Percentiles rank a stretch among this genome's conserved stretches.
Evolutionary conservation across 2,329 filamentous ascomycete genomes (phyloP).

Genomic region (Claviceps quebecensis): DNA sequence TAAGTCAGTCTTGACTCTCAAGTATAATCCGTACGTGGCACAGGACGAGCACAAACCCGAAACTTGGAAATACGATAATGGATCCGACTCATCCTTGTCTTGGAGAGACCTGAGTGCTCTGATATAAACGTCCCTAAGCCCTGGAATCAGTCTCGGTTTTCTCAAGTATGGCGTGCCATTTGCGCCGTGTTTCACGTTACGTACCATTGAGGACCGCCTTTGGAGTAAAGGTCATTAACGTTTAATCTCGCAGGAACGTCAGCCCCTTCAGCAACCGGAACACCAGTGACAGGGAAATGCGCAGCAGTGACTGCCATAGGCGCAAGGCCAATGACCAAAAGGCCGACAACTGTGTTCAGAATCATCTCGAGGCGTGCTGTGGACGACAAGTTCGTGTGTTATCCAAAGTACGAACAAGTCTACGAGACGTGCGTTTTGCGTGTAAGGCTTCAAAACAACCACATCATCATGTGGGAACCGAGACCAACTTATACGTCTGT

Average conservation of each 20-base stretch:
- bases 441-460: neutral
- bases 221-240: conserved; percentile 30
- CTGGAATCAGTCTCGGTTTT: neutral
- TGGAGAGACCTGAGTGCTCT: conserved; percentile 31
- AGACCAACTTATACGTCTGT: neutral
- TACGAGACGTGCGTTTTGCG: neutral
- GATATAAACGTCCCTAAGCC: conserved; percentile 33
- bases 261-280: conserved; percentile 22
- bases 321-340: conserved; percentile 14
- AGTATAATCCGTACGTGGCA: neutral
- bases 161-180: neutral
- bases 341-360: conserved; percentile 10
- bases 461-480: neutral
- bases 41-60: conserved; percentile 21
- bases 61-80: conserved; percentile 36
- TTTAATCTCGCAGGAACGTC: conserved; percentile 30
- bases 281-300: conserved; percentile 23
- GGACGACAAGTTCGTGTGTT: neutral
- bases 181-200: neutral
- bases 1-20: conserved; percentile 2
- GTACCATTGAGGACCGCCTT: conserved; percentile 31
- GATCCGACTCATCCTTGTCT: conserved; percentile 24
- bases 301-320: conserved; percentile 13
- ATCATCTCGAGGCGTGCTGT: conserved; percentile 6
- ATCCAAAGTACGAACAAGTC: neutral